A percentile compares a stretch with the other conserved stretches of the same genome.
phyloP scores from a whole-genome alignment of 441 rosid genomes.

The Pelargonium citronellum region DNA sequence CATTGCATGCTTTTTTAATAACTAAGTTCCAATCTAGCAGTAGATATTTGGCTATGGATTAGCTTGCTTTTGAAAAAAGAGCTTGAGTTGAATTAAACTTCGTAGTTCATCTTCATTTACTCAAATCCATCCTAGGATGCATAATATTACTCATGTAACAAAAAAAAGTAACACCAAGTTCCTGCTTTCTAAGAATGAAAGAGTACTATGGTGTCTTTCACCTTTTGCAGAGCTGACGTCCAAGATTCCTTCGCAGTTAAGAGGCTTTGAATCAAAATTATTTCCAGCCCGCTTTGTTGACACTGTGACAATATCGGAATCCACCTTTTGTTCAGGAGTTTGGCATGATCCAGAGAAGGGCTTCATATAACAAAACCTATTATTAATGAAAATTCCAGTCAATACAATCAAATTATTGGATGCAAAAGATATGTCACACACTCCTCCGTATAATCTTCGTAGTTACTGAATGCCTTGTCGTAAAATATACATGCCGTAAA shows the following conservation, averaged over 20 bases:
- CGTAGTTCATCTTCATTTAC: background rate
- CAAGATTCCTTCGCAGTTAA: background rate
- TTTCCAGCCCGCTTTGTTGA: constrained; percentile 27
- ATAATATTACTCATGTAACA: background rate
- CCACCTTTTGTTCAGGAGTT: constrained; percentile 24
- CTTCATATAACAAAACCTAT: constrained; percentile 36
- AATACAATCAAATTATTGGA: background rate
- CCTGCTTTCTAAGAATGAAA: background rate
- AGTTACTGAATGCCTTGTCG: background rate
- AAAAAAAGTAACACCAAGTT: background rate
- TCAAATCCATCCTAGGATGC: background rate
- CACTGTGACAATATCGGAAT: constrained; percentile 25
- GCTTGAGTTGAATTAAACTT: background rate
- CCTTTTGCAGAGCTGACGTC: constrained; percentile 22
- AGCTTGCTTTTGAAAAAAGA: background rate
- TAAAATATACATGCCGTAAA: background rate
- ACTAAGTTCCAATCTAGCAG: no score
- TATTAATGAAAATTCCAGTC: background rate
- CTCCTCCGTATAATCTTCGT: background rate
- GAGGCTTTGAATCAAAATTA: background rate
- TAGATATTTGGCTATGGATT: background rate
- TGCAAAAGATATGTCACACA: background rate
- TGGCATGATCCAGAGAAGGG: constrained; percentile 32
- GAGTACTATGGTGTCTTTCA: constrained; percentile 4
- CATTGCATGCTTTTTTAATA: no score